Percentiles rank a stretch among this genome's conserved stretches.
These are phyloP conservation scores for Pseudogymnoascus sp. DNA, from an alignment of 2,329 filamentous ascomycete genomes.

Conservation along the genomic window DNA sequence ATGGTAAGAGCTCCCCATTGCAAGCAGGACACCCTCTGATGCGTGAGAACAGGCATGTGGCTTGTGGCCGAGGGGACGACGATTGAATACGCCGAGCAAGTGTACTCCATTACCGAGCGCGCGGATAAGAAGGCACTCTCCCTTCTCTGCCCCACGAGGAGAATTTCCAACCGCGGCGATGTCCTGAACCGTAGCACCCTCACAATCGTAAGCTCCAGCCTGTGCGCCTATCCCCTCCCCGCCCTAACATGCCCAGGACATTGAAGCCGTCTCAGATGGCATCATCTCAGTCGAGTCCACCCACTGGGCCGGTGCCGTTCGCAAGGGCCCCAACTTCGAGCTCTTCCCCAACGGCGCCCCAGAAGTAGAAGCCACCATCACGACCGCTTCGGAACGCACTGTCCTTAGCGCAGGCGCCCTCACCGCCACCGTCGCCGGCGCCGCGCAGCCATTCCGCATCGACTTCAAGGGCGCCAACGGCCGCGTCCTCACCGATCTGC, in stretches of 20 bases:
- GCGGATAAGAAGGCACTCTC: slow-evolving; percentile 42
- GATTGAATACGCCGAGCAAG: slow-evolving; percentile 59
- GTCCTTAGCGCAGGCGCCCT: slow-evolving; percentile 45
- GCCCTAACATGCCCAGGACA: slow-evolving; percentile 33
- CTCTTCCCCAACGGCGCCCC: slow-evolving; percentile 48
- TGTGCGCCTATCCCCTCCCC: not conserved
- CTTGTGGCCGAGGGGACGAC: slow-evolving; percentile 51
- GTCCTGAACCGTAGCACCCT: slow-evolving; percentile 49
- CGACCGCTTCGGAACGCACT: slow-evolving; percentile 37
- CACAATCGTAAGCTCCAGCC: slow-evolving; percentile 35
- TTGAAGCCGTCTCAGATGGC: slow-evolving; percentile 50
- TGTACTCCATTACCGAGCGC: slow-evolving; percentile 41
- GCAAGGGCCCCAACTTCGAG: slow-evolving; percentile 49
- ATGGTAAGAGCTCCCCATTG: slow-evolving; percentile 34
- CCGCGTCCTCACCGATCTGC: slow-evolving; percentile 47
- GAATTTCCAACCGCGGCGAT: slow-evolving; percentile 47
- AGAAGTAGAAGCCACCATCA: slow-evolving; percentile 32
- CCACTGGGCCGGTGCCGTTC: slow-evolving; percentile 48
- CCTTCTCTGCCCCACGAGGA: slow-evolving; percentile 50
- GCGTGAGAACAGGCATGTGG: slow-evolving; percentile 48
- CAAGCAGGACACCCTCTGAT: not conserved
- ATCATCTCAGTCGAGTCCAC: slow-evolving; percentile 53
- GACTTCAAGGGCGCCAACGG: slow-evolving; percentile 45
- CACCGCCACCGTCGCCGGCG: slow-evolving; percentile 43
- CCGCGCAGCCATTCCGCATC: slow-evolving; percentile 47